Conservation (phyloP, 208 protist genomes). For the Trypanosoma melophagium region DNA sequence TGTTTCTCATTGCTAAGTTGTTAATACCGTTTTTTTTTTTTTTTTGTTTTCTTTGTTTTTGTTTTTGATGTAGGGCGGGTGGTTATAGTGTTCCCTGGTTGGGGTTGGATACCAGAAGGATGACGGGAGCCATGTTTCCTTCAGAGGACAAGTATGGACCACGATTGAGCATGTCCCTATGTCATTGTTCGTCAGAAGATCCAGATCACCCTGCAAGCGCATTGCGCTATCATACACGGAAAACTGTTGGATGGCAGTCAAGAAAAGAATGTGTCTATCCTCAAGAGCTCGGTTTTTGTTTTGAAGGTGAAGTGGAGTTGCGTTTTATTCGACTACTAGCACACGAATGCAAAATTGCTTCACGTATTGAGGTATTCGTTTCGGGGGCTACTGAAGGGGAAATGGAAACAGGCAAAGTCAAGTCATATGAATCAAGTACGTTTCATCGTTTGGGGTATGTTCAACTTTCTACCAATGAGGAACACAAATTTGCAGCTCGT, state of each 20-base stretch:
- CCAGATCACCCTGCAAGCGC: slow-evolving; percentile 44
- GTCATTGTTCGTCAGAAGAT: slow-evolving; percentile 82
- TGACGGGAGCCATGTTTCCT: slow-evolving; percentile 10
- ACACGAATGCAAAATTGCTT: slow-evolving; percentile 86
- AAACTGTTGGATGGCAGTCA: slow-evolving; percentile 84
- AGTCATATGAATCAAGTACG: slow-evolving; percentile 46
- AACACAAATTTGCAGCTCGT: slow-evolving; percentile 53
- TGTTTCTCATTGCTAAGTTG: too few species aligned
- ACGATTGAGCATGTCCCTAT: slow-evolving; percentile 65
- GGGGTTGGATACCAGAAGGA: not conserved
- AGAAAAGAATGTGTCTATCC: slow-evolving; percentile 77
- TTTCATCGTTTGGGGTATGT: slow-evolving; percentile 84
- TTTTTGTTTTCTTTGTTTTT: slow-evolving; percentile 8
- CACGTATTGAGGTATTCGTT: slow-evolving; percentile 79
- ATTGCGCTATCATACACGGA: slow-evolving; percentile 55
- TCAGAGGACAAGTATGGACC: slow-evolving; percentile 72
- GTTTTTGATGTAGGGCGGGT: too few species aligned
- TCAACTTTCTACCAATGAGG: slow-evolving; percentile 62
- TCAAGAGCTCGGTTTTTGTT: slow-evolving; percentile 87
- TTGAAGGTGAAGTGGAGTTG: slow-evolving; percentile 79
- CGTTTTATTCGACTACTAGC: slow-evolving; percentile 73
- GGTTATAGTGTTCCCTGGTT: too few species aligned
- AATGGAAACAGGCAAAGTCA: slow-evolving; percentile 47
- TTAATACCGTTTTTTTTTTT: slow-evolving; percentile 19
- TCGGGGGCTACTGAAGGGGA: slow-evolving; percentile 53